Evolutionary conservation across 495 filamentous ascomycete genomes (phyloP).

Genomic region (Lophiotrema nucula): DNA sequence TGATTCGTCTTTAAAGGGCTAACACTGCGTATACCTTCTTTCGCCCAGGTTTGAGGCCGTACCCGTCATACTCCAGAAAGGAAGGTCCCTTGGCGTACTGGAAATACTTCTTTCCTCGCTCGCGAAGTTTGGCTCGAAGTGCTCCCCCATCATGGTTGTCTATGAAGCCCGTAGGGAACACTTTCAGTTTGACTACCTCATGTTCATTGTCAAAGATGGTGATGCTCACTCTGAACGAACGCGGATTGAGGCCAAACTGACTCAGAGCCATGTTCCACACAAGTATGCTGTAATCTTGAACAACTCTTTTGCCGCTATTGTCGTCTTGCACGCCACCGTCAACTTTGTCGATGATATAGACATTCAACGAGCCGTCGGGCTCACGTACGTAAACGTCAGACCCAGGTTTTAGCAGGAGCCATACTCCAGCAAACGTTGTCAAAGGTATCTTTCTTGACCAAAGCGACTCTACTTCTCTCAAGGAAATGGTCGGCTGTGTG

Average conservation of each 20-base stretch:
- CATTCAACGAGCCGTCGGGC: neutral
- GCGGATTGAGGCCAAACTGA: neutral
- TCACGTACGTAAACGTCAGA: slow-evolving; percentile 18
- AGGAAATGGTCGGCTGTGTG: neutral
- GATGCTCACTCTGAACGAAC: neutral
- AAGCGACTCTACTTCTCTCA: slow-evolving; percentile 3
- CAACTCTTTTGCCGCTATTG: neutral
- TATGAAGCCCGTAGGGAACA: neutral
- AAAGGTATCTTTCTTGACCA: slow-evolving; percentile 10
- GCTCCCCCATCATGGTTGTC: neutral
- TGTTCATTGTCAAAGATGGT: slow-evolving; percentile 1
- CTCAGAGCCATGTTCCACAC: slow-evolving; percentile 11
- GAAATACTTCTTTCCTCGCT: neutral
- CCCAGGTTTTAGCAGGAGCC: slow-evolving; percentile 34
- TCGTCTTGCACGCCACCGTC: neutral
- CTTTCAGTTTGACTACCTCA: neutral
- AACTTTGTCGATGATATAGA: slow-evolving; percentile 3
- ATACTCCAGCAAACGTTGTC: slow-evolving; percentile 33
- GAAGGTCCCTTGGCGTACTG: neutral
- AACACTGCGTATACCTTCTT: no score
- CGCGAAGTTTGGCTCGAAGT: neutral
- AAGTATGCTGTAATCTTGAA: neutral
- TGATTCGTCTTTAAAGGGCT: no score
- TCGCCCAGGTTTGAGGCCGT: neutral
- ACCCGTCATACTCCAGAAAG: neutral